phyloP scores from a whole-genome alignment of 345 rosid species.

The Eucalyptus coolabah region DNA sequence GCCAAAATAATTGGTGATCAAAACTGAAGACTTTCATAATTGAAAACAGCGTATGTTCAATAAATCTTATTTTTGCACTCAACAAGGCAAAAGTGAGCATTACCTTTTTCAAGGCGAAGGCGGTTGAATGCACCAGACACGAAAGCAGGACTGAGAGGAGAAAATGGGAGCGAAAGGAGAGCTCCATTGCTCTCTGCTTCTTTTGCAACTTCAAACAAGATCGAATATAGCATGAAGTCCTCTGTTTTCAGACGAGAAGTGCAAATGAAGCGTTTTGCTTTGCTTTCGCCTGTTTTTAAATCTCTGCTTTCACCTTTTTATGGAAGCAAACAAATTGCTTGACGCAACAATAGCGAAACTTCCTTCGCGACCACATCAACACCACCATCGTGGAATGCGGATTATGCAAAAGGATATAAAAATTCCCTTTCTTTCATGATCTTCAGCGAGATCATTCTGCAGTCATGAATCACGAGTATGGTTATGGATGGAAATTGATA shows the following conservation, averaged over 20 bases:
- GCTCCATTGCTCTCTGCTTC: conserved; percentile 6
- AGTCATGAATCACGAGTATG: neutral
- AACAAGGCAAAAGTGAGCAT: neutral
- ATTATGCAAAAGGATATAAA: neutral
- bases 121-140: conserved; percentile 6
- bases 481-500: neutral
- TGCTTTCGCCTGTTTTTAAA: neutral
- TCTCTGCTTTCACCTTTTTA: neutral
- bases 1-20: neutral
- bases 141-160: conserved; percentile 3
- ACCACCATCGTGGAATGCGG: neutral
- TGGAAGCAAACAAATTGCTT: neutral
- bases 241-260: neutral
- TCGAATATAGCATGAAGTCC: neutral
- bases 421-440: neutral
- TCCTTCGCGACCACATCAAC: neutral
- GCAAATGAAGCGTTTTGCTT: neutral
- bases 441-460: neutral
- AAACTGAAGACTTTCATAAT: conserved; percentile 1
- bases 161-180: neutral
- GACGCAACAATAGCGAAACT: neutral
- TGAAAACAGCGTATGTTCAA: neutral
- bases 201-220: neutral
- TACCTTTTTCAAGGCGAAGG: conserved; percentile 30
- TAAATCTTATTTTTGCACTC: neutral